Evolutionary conservation across 2,329 filamentous ascomycete genomes (phyloP).

Genomic region (Arthrobotrys musiformis): DNA sequence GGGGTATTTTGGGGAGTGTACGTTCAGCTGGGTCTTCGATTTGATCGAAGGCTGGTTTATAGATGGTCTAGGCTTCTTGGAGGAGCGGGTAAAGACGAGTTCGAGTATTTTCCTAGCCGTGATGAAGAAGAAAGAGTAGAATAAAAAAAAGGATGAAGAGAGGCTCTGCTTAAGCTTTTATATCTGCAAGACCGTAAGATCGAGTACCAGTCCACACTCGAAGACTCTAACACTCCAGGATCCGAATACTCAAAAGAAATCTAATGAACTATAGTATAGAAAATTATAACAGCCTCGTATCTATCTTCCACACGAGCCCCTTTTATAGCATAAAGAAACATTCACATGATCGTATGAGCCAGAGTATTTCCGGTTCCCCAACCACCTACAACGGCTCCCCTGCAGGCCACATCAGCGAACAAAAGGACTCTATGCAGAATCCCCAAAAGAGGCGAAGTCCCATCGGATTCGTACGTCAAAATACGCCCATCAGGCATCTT

Average conservation of each 20-base stretch:
- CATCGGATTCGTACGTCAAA: not conserved
- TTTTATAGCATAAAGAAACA: not conserved
- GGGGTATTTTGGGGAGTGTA: not conserved
- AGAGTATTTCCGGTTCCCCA: too few species aligned
- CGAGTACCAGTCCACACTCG: not conserved
- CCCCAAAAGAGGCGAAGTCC: constrained; percentile 7
- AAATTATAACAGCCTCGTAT: not conserved
- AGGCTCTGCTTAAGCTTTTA: not conserved
- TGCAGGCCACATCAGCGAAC: constrained; percentile 1
- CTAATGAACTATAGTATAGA: constrained; percentile 3
- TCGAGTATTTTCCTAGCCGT: constrained; percentile 14
- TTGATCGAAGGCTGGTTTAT: not conserved
- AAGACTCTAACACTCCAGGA: too few species aligned
- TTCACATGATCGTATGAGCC: not conserved
- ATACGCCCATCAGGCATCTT: not conserved
- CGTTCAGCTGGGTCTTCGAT: too few species aligned
- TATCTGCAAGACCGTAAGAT: not conserved
- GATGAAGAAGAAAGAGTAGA: not conserved
- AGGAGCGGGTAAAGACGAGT: not conserved
- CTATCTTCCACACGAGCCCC: not conserved
- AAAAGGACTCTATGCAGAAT: constrained; percentile 12
- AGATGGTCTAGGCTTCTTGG: too few species aligned
- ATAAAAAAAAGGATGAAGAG: not conserved
- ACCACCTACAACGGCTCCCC: not conserved
- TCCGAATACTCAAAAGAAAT: not conserved